Conservation (phyloP, 1,284 basidiomycete genomes). For the Ganoderma multipileum region DNA sequence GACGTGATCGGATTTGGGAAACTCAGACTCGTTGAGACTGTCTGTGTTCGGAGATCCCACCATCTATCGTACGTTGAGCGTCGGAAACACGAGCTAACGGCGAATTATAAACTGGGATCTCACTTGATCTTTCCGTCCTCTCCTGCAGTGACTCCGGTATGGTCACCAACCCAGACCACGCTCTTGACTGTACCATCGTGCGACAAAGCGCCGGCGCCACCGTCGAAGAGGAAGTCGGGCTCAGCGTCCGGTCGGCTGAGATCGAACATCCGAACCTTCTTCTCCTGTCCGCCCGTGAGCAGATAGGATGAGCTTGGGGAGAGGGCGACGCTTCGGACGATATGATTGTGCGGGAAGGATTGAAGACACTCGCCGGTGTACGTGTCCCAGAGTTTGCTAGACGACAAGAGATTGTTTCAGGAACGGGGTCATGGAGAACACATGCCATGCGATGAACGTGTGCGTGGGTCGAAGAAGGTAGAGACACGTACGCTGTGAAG, state of each 20-base stretch:
- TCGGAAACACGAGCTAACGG: constrained; percentile 1
- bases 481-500: constrained; percentile 87
- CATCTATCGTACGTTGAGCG: constrained; percentile 63
- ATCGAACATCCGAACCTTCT: constrained; percentile 96
- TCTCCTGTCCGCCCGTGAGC: constrained; percentile 96
- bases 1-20: constrained; percentile 88
- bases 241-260: constrained; percentile 85
- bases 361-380: constrained; percentile 87
- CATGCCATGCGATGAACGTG: background rate
- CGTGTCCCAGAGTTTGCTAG: constrained; percentile 97
- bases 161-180: constrained; percentile 91
- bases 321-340: constrained; percentile 94
- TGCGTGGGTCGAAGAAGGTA: background rate
- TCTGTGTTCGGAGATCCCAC: constrained; percentile 92
- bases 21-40: constrained; percentile 72
- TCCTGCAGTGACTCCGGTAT: constrained; percentile 87
- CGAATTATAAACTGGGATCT: constrained; percentile 16
- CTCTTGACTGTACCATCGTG: constrained; percentile 94
- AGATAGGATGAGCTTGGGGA: constrained; percentile 72
- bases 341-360: constrained; percentile 97
- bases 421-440: constrained; percentile 9
- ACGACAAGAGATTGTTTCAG: constrained; percentile 20
- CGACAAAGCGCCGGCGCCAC: constrained; percentile 56
- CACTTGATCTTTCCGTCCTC: constrained; percentile 93
- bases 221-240: constrained; percentile 78